A percentile compares a stretch with the other conserved stretches of the same genome.
These are phyloP conservation scores for Trametes villosa DNA, from an alignment of 768 basidiomycete genomes.

Conservation along the genomic window DNA sequence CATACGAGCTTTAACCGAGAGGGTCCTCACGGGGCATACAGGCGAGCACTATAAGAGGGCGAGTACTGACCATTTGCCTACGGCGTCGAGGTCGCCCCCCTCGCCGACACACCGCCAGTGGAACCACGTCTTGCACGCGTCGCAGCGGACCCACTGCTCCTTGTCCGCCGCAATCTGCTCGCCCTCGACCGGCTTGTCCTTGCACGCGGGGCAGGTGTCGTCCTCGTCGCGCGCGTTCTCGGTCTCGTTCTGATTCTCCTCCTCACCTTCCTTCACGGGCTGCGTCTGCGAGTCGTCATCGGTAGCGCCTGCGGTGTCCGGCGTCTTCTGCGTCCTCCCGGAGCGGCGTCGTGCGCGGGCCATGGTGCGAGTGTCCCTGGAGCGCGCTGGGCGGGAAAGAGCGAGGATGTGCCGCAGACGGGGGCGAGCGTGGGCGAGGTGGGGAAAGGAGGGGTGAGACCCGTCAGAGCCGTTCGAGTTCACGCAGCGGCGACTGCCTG, in stretches of 20 bases:
- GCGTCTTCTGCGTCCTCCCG: constrained; percentile 35
- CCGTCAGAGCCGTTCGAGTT: not conserved
- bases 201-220: constrained; percentile 57
- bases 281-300: constrained; percentile 20
- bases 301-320: constrained; percentile 32
- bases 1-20: not conserved
- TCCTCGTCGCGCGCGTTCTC: constrained; percentile 29
- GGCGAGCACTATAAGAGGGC: constrained; percentile 17
- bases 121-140: constrained; percentile 81
- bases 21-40: not conserved
- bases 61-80: constrained; percentile 75
- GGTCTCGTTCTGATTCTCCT: too few relatives aligned
- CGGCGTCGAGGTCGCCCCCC: constrained; percentile 61
- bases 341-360: constrained; percentile 49
- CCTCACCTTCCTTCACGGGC: constrained; percentile 3
- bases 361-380: constrained; percentile 36
- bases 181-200: constrained; percentile 37
- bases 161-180: constrained; percentile 50
- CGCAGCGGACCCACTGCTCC: constrained; percentile 84
- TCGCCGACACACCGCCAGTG: constrained; percentile 83
- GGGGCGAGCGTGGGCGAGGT: not conserved
- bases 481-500: not conserved
- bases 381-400: not conserved
- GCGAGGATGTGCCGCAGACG: not conserved
- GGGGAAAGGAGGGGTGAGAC: constrained; percentile 7